Evolutionary conservation across 768 basidiomycete species (phyloP).

Genomic region (Erythrobasidium yunnanense): DNA sequence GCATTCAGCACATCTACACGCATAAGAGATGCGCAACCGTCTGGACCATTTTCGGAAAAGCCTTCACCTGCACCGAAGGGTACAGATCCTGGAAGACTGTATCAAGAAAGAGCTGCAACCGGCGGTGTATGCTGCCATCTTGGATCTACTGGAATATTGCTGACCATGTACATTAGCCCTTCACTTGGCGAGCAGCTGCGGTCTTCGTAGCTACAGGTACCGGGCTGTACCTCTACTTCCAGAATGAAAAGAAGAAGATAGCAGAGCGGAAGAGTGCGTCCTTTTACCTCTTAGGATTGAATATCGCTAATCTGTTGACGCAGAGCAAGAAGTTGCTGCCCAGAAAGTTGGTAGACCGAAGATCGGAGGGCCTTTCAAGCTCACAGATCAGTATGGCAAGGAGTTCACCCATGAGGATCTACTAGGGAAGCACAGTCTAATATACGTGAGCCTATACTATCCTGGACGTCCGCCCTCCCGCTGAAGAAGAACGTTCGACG

Average conservation of each 20-base stretch:
- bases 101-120: neutral
- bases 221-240: slow-evolving; percentile 79
- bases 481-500: neutral
- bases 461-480: slow-evolving; percentile 47
- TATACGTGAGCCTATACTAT: slow-evolving; percentile 37
- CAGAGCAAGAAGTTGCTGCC: slow-evolving; percentile 64
- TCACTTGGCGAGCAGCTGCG: slow-evolving; percentile 72
- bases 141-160: neutral
- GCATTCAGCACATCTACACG: no score
- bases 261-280: slow-evolving; percentile 61
- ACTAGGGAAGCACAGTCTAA: slow-evolving; percentile 71
- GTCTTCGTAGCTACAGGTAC: slow-evolving; percentile 72
- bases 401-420: slow-evolving; percentile 74
- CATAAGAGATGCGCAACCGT: no score
- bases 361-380: slow-evolving; percentile 79
- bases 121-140: neutral
- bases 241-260: slow-evolving; percentile 68
- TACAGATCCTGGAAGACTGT: no score
- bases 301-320: neutral
- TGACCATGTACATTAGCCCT: slow-evolving; percentile 57
- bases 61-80: no score
- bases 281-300: slow-evolving; percentile 7
- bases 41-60: no score
- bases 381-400: slow-evolving; percentile 57
- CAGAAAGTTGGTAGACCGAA: slow-evolving; percentile 71